Base-by-base conservation (phyloP, 164 flowering plant species). In the Malania oleifera region DNA sequence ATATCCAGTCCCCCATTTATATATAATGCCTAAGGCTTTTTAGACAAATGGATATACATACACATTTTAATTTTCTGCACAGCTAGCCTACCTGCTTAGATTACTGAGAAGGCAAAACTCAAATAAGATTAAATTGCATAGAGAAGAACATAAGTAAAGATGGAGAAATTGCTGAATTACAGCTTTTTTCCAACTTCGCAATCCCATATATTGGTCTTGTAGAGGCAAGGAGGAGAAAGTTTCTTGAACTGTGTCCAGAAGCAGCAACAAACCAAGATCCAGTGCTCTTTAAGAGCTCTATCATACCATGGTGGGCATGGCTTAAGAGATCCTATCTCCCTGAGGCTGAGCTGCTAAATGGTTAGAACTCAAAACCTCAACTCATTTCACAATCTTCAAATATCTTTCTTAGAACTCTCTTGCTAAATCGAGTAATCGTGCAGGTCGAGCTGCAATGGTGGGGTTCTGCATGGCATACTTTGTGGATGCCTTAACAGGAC, bases 261-360 rank as follows among this genome's bases (percentile, higher is more conserved):
- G 60, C 74, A 63, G 54, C 86, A 53, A 80, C 77, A 54, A 79
- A 79, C 47, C 43, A 77, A 56, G 76, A 77, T 39, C 87, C 80
- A 22, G 85, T 84, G 40, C 64, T 70, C 51, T 84, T 82, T 55
- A 65, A 74, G 66, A 82, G 77, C 70, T 79, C 87, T 26, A 63
- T 80, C 24, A 76, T 85, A 57, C 86, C 91, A 31, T 82, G 87
- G 87, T 82, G 86, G 91, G 87, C 84, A 45, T 80, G 87, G 87
- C 56, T 81, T 15, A 59, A 0, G 46, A 74, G 74, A 56, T 80
- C 80, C 45, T 65, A 80, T 59, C 85, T 79, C 34, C 86, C 86
- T 19, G 82, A 82, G 52, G 84, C 85, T 26, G 83, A 82, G 72
- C 75, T 79, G 17, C 77, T 80, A 28, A 82, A 82, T 70, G 87